A percentile compares a stretch with the other conserved stretches of the same genome.
These are phyloP conservation scores for Metschnikowia kunwiensis DNA, from an alignment of 805 yeast genomes.

Conservation along the genomic window DNA sequence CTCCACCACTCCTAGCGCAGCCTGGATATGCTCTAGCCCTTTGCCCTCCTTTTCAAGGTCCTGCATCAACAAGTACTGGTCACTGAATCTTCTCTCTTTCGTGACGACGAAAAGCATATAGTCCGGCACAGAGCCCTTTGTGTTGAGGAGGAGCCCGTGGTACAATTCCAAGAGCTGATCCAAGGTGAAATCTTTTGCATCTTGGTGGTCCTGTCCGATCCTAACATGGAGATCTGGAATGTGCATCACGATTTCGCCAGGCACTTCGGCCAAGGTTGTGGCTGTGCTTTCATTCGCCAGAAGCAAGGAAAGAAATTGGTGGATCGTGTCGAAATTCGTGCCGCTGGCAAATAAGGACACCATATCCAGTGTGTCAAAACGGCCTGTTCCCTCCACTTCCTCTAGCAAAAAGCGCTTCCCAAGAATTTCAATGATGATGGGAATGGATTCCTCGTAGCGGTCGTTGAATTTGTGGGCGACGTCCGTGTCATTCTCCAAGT, in stretches of 20 bases:
- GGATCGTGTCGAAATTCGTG: no score
- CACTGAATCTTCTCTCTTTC: slow-evolving; percentile 26
- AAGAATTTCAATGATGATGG: not conserved
- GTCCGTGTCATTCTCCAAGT: not conserved
- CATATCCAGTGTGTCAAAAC: no score
- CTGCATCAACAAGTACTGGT: slow-evolving; percentile 25
- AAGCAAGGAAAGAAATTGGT: no score
- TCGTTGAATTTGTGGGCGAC: not conserved
- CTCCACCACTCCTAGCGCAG: no score
- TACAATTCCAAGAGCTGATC: slow-evolving; percentile 24
- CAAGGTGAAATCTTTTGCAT: slow-evolving; percentile 24
- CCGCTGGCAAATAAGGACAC: no score
- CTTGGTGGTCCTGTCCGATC: slow-evolving; percentile 34
- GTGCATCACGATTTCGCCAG: no score
- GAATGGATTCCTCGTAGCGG: not conserved
- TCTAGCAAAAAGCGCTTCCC: no score
- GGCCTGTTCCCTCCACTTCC: no score
- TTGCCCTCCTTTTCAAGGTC: slow-evolving; percentile 20
- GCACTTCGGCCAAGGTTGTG: no score
- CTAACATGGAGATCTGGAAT: slow-evolving; percentile 28
- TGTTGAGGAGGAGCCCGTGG: slow-evolving; percentile 5
- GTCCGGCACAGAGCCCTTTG: slow-evolving; percentile 9
- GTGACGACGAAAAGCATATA: slow-evolving; percentile 21
- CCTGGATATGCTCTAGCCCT: slow-evolving; percentile 23
- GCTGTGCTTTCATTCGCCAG: no score